Conservation (phyloP, 202 grass and related monocot genomes). For the Setaria viridis region DNA sequence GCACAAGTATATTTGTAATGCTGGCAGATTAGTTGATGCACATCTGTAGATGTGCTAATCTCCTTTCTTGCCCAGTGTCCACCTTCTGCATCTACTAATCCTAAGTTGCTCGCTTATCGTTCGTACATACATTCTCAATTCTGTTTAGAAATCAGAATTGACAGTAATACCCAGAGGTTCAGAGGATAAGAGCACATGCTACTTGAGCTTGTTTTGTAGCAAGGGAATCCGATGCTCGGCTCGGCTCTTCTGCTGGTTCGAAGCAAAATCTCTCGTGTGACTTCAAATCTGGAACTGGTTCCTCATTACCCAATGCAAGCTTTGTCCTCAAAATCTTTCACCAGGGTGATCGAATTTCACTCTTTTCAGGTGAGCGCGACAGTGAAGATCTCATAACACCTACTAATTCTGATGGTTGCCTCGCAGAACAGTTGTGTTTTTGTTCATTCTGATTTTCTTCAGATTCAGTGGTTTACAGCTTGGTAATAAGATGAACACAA, state of each 20-base stretch:
- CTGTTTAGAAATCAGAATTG: neutral
- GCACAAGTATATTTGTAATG: neutral
- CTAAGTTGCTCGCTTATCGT: neutral
- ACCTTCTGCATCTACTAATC: neutral
- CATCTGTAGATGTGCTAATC: neutral
- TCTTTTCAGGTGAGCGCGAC: neutral
- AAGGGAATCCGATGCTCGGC: slow-evolving; percentile 27
- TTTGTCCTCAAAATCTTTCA: slow-evolving; percentile 18
- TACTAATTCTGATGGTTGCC: neutral
- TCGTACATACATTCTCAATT: neutral
- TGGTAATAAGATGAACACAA: slow-evolving; percentile 26
- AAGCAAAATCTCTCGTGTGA: slow-evolving; percentile 34
- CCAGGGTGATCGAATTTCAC: neutral
- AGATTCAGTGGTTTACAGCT: slow-evolving; percentile 41
- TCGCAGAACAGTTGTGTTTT: neutral
- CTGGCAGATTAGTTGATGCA: neutral
- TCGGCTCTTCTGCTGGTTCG: slow-evolving; percentile 30
- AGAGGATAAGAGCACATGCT: slow-evolving; percentile 40
- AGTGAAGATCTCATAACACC: neutral
- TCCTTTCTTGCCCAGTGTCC: too few relatives aligned
- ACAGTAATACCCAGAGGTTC: slow-evolving; percentile 1
- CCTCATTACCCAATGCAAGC: neutral
- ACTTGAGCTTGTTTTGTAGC: slow-evolving; percentile 28
- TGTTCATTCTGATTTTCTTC: neutral
- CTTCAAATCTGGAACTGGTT: slow-evolving; percentile 32